Evolutionary conservation across 345 rosid species (phyloP).

Genomic region (Euphorbia pulcherrima): DNA sequence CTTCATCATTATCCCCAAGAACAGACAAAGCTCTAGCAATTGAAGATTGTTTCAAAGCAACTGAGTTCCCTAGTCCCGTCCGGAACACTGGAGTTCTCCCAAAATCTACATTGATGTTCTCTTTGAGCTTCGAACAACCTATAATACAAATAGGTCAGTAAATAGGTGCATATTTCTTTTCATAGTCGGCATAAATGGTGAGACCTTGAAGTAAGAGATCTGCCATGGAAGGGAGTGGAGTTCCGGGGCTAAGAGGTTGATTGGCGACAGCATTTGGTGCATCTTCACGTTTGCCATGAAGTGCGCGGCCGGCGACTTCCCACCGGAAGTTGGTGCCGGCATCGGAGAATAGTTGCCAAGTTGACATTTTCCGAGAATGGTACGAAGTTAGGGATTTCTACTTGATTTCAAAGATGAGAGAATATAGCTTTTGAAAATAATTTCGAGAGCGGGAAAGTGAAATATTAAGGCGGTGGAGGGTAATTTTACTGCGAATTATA

Average conservation of each 20-base stretch:
- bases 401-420: no score
- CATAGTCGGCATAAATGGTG: not conserved
- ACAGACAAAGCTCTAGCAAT: constrained; percentile 55
- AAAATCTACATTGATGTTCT: constrained; percentile 22
- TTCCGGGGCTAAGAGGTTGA: no score
- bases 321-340: constrained; percentile 49
- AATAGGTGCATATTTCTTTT: not conserved
- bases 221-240: constrained; percentile 55
- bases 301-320: constrained; percentile 46
- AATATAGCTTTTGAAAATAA: no score
- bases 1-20: constrained; percentile 32
- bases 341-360: constrained; percentile 62
- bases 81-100: constrained; percentile 48
- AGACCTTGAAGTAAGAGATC: constrained; percentile 67
- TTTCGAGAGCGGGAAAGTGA: no score
- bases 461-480: no score
- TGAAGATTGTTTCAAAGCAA: constrained; percentile 57
- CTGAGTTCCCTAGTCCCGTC: constrained; percentile 62
- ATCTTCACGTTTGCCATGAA: constrained; percentile 18
- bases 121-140: constrained; percentile 47
- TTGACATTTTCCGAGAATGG: constrained; percentile 45
- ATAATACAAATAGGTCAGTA: constrained; percentile 3
- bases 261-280: constrained; percentile 20
- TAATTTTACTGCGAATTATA: no score
- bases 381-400: not conserved